These are phyloP conservation scores for Dipteronia dyeriana DNA, from an alignment of 345 rosid genomes.

Conservation along the genomic window DNA sequence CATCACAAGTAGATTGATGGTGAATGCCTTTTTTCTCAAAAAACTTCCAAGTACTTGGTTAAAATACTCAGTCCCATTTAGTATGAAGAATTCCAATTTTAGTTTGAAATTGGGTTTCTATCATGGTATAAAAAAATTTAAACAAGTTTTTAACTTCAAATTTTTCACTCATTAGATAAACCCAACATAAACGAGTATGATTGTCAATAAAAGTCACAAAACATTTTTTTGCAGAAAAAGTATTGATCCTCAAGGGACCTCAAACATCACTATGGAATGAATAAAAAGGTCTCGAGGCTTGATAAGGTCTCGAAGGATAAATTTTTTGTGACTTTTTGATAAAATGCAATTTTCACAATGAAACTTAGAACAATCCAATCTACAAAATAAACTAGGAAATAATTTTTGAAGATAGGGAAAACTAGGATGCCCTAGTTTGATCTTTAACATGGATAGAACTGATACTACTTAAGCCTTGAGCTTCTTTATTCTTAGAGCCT, in stretches of 20 bases:
- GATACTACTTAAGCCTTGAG: not conserved
- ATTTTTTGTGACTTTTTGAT: not conserved
- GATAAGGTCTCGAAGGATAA: not conserved
- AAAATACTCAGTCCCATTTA: slow-evolving; percentile 3
- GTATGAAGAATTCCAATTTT: not conserved
- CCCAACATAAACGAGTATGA: no score
- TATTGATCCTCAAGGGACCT: no score
- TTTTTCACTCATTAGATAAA: no score
- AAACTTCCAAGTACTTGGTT: not conserved
- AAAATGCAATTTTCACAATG: no score
- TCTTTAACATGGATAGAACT: not conserved
- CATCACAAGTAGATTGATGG: no score
- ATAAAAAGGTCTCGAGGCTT: not conserved
- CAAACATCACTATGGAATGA: no score
- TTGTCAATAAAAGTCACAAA: no score
- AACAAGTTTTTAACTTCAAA: not conserved
- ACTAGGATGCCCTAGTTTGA: slow-evolving; percentile 7
- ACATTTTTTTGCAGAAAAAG: no score
- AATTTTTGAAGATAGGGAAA: not conserved
- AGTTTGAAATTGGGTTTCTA: not conserved
- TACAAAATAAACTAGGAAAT: no score
- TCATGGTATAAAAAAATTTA: not conserved
- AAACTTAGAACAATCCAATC: not conserved
- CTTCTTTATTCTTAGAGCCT: not conserved
- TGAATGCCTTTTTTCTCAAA: not conserved